phyloP scores from a whole-genome alignment of 345 rosid species.

The Salix koriyanagi region DNA sequence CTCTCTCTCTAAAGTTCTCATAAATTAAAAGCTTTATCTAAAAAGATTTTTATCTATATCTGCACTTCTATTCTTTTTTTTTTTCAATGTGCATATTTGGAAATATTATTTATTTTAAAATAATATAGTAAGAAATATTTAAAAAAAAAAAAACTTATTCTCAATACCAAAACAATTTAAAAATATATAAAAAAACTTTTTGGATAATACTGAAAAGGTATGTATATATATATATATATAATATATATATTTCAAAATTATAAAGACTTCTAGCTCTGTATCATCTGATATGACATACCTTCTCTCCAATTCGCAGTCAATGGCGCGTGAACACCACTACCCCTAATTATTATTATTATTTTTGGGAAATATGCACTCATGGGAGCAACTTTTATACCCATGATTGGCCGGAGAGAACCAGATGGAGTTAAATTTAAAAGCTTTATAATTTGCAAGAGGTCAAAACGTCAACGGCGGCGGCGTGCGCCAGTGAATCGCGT shows the following conservation, averaged over 20 bases:
- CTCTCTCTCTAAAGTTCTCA: not conserved
- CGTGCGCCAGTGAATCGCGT: not conserved
- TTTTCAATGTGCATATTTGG: not conserved
- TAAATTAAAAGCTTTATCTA: not conserved
- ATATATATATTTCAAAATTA: not conserved
- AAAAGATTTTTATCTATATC: not conserved
- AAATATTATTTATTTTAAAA: too few species aligned
- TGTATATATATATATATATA: not conserved
- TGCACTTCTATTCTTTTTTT: not conserved
- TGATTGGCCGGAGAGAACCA: too few species aligned
- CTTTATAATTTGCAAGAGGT: not conserved
- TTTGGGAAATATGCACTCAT: too few species aligned
- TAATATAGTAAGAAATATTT: too few species aligned
- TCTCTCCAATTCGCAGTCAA: not conserved
- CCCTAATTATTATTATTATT: not conserved
- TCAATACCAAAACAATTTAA: too few species aligned
- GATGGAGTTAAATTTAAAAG: not conserved
- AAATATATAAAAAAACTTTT: too few species aligned
- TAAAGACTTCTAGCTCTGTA: conserved; percentile 5
- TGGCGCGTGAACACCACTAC: not conserved
- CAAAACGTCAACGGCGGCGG: not conserved
- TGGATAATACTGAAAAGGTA: conserved; percentile 25
- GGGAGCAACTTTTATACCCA: not conserved
- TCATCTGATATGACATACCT: not conserved
- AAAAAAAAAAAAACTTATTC: too few species aligned